phyloP scores from a whole-genome alignment of 192 early-diverging fungal species.

The Coemansia sp. region DNA sequence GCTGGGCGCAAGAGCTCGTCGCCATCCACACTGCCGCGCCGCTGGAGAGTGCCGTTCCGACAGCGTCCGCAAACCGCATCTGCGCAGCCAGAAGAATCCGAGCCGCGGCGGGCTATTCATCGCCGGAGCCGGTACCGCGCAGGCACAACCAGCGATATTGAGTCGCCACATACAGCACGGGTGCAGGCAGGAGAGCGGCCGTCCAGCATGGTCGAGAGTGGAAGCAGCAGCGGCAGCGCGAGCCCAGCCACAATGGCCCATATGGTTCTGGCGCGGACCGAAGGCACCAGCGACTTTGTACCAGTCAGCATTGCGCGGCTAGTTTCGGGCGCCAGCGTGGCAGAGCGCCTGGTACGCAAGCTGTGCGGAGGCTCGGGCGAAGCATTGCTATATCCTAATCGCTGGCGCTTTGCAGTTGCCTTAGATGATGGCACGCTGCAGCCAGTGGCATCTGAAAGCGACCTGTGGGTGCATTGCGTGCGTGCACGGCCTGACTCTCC shows the following conservation, averaged over 20 bases:
- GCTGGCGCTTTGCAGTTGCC: constrained; percentile 9
- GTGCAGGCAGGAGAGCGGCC: constrained; percentile 25
- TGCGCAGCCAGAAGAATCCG: constrained; percentile 1
- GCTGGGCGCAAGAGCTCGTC: constrained; percentile 26
- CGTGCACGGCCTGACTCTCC: constrained; percentile 10
- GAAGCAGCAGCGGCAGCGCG: constrained; percentile 18
- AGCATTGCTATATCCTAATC: not conserved
- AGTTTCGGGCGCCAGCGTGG: constrained; percentile 18
- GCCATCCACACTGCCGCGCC: constrained; percentile 27
- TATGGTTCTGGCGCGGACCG: constrained; percentile 16
- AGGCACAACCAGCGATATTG: constrained; percentile 52
- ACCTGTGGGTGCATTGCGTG: constrained; percentile 24
- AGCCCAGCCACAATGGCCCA: constrained; percentile 5
- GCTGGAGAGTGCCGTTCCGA: constrained; percentile 49
- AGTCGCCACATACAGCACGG: constrained; percentile 21
- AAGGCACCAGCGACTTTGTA: constrained; percentile 12
- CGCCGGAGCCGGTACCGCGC: constrained; percentile 45
- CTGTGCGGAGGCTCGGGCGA: not conserved
- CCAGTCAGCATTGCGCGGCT: constrained; percentile 16
- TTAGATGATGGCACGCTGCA: not conserved
- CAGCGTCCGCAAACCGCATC: constrained; percentile 19
- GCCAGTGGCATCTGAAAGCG: constrained; percentile 11
- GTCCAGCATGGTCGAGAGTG: constrained; percentile 49
- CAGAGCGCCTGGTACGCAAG: constrained; percentile 11
- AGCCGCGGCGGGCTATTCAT: constrained; percentile 7